phyloP scores from a whole-genome alignment of 176 grass and related monocot species.

The Oryza longistaminata region DNA sequence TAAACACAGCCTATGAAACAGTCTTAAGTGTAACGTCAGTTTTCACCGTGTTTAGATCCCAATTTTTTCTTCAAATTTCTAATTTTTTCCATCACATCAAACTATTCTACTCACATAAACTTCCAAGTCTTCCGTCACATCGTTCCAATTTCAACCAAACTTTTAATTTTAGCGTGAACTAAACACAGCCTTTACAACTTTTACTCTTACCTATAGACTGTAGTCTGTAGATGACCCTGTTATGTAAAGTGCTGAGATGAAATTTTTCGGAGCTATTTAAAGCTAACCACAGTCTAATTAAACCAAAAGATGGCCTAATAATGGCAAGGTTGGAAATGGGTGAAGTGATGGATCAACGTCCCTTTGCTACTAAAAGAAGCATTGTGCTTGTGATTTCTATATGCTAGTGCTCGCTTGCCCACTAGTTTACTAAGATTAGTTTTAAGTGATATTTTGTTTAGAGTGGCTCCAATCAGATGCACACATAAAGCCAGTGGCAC shows the following conservation, averaged over 20 bases:
- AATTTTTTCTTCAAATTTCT: no score
- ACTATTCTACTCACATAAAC: no score
- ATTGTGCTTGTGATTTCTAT: background rate
- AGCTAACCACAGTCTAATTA: background rate
- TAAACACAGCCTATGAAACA: no score
- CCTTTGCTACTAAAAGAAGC: background rate
- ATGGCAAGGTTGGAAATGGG: slow-evolving; percentile 8
- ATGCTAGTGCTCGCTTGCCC: background rate
- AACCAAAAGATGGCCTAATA: slow-evolving; percentile 15
- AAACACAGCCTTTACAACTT: no score
- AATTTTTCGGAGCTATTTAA: background rate
- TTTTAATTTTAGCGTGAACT: no score
- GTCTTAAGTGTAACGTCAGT: background rate
- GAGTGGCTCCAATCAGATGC: slow-evolving; percentile 19
- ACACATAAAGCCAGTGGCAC: background rate
- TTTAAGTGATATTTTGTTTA: background rate
- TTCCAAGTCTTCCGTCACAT: no score
- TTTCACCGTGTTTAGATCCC: no score
- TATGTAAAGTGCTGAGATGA: background rate
- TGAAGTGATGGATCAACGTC: slow-evolving; percentile 44
- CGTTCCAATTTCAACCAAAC: no score
- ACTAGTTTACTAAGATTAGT: background rate
- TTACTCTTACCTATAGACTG: background rate
- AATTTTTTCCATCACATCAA: no score
- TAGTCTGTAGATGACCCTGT: background rate